Base-by-base conservation (phyloP, 1,284 basidiomycete genomes). In the Fomitopsis pinicola region DNA sequence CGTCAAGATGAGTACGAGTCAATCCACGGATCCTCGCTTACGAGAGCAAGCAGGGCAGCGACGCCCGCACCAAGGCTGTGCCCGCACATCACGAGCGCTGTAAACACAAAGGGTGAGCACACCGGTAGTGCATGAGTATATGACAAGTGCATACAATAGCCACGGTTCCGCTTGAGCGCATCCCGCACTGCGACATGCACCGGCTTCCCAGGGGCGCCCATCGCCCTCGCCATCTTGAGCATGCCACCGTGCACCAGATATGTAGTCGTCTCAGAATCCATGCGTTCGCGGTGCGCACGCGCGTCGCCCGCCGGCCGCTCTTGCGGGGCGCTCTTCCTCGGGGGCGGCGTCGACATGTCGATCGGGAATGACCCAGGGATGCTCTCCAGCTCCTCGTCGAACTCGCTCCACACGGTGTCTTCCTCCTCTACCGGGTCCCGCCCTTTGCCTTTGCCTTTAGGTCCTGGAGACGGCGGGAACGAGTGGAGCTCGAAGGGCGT, bases 1-100 rank as follows among this genome's bases (percentile, higher is more conserved):
- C 33, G 14, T 8, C 40, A 15, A 22, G 33, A n/a, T n/a, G n/a
- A n/a, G n/a, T n/a, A n/a, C n/a, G n/a, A n/a, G n/a, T n/a, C n/a
- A n/a, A n/a, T 33, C 30, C 3, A 33, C 30, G 30, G 8, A 33
- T 33, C 1, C 22, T 22, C 87, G 76, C 83, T 69, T 66, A 88
- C 88, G 73, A 94, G 74, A 42, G 86, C 90, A n/a, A 94, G 76
- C 12, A 94, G 76, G 1, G 86, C 81, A 10, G 89, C 90, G 0
- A 95, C 91, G 0, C 92, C 94, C 5, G 94, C 94, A 9, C 95
- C 94, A 2, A 97, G 80, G 70, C 91, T 94, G 72, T 97, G 95
- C 1, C 95, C 95, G 65, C 87, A 90, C 50, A 92, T 74, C 12
- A 92, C 81, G 26, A 92, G 75, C 62, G 89, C 89, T 91, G 66